Evolutionary conservation across 2,329 filamentous ascomycete genomes (phyloP).

Genomic region (Arachnomyces sp.): DNA sequence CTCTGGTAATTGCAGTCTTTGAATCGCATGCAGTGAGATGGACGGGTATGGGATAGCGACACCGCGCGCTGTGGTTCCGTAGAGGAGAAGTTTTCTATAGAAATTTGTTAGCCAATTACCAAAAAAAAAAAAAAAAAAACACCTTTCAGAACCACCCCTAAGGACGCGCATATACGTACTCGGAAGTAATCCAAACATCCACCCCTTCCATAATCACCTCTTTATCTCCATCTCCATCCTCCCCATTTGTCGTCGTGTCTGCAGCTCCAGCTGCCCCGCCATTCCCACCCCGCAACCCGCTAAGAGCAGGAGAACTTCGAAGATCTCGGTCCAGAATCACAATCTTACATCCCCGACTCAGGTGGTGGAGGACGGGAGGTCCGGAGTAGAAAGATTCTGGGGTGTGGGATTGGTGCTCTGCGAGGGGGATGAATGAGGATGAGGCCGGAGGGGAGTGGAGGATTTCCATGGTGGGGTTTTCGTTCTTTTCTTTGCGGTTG

Average conservation of each 20-base stretch:
- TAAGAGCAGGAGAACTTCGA: conserved; percentile 25
- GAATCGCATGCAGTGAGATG: conserved; percentile 43
- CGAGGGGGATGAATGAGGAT: conserved; percentile 36
- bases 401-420: conserved; percentile 41
- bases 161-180: conserved; percentile 25
- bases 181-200: conserved; percentile 42
- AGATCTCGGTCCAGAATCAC: conserved; percentile 36
- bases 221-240: conserved; percentile 17
- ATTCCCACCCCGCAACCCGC: conserved; percentile 20
- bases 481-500: background rate
- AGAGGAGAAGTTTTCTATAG: conserved; percentile 37
- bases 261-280: conserved; percentile 8
- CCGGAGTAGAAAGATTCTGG: conserved; percentile 42
- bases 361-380: conserved; percentile 41
- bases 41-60: conserved; percentile 42
- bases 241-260: conserved; percentile 5
- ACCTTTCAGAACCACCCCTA: background rate
- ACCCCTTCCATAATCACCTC: conserved; percentile 33
- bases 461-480: conserved; percentile 32
- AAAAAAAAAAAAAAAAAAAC: background rate
- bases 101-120: conserved; percentile 5
- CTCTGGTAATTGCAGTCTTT: conserved; percentile 33
- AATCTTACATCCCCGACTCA: conserved; percentile 38
- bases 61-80: conserved; percentile 28
- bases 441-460: conserved; percentile 31